Evolutionary conservation across 257 asterid genomes (phyloP).

Genomic region (Solanum chmielewskii): DNA sequence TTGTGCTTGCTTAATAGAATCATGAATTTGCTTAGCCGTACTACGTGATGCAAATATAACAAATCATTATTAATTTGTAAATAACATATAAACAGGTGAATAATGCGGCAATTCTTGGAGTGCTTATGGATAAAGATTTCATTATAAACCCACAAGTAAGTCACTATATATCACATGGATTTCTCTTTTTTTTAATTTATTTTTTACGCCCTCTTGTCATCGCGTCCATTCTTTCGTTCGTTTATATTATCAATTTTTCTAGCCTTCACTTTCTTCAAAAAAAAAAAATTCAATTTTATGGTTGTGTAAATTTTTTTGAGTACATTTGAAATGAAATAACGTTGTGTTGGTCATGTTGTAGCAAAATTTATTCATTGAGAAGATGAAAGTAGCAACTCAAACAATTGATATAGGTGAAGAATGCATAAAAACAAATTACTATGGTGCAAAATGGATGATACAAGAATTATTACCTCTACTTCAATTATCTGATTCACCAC

Average conservation of each 20-base stretch:
- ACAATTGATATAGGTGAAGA: slow-evolving; percentile 29
- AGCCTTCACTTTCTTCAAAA: neutral
- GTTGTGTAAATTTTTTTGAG: neutral
- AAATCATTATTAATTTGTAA: neutral
- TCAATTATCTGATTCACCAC: slow-evolving; percentile 44
- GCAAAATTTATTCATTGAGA: neutral
- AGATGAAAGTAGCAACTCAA: slow-evolving; percentile 6
- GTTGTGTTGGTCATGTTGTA: neutral
- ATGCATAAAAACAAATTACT: slow-evolving; percentile 42
- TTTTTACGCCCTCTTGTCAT: neutral
- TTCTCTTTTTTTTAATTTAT: too few species aligned
- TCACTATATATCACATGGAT: neutral
- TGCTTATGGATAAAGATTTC: neutral
- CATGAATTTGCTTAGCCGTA: neutral
- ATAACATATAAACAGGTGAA: slow-evolving; percentile 15
- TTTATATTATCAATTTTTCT: neutral
- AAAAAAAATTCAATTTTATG: neutral
- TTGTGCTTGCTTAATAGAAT: neutral
- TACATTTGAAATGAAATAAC: neutral
- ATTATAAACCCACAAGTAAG: neutral
- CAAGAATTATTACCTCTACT: slow-evolving; percentile 42
- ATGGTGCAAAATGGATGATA: slow-evolving; percentile 30
- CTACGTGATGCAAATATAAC: neutral
- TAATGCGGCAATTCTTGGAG: slow-evolving; percentile 34
- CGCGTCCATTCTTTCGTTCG: neutral